Base-by-base conservation (phyloP, 2,329 filamentous ascomycete species). In the Colletotrichum tropicicola region DNA sequence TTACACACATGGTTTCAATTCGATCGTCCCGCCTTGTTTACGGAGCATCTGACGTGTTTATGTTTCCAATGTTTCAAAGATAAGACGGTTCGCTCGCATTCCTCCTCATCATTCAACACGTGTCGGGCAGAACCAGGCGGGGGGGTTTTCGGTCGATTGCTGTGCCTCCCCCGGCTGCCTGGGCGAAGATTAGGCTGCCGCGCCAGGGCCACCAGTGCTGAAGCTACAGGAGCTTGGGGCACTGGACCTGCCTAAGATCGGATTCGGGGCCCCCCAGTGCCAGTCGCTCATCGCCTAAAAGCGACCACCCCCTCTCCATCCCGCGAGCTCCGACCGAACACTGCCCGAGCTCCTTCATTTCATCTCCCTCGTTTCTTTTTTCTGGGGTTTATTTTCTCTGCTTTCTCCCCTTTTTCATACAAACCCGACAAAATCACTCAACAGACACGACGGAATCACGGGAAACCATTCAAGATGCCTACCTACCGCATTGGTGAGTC, bases 401-500 rank as follows among this genome's bases (percentile, higher is more conserved):
- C 49, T 48, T 41, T 35, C 43, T 23, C 44, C 27, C 23, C 19
- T 28, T 15, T 23, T 51, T 57, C 25, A 41, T 30, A 9, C 57
- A 32, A n/a, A 44, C 9, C 30, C 28, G 15, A 28, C n/a, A 17
- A 23, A 17, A n/a, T 49, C 8, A 51, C 25, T 23, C 6, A 12
- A 32, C 43, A 7, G 10, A 7, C 6, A 37, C 15, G 37, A 25
- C 10, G 10, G 51, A 15, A 37, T n/a, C n/a, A n/a, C n/a, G n/a
- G 9, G 17, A 37, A 32, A 41, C 15, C 35, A 28, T 13, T 59
- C 68, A 75, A 71, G 12, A 84, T 85, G 82, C 76, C 79, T 67
- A 72, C 78, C 59, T 84, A 84, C 69, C 79, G 83, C 62, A 74
- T 85, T 65, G 82, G 82, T 84, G 75, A 70, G 80, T 74, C 52